A percentile compares a stretch with the other conserved stretches of the same genome.
Evolutionary conservation across 2,329 filamentous ascomycete genomes (phyloP).

Genomic region (Torrubiella hemipterigena): DNA sequence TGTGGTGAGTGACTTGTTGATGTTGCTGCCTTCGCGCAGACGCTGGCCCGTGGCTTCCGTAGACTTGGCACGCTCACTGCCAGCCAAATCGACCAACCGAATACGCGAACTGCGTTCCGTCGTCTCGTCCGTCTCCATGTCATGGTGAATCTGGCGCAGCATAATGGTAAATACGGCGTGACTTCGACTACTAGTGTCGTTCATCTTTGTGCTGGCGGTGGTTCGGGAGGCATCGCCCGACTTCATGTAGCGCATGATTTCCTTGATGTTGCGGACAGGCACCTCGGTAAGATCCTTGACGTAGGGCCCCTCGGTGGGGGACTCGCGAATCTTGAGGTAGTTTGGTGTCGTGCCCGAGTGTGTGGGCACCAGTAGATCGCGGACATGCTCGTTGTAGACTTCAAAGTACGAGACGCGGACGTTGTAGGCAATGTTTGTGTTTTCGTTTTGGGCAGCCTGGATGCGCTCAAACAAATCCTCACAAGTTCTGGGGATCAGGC

Average conservation of each 20-base stretch:
- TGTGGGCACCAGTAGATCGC: constrained; percentile 76
- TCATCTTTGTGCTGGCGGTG: constrained; percentile 94
- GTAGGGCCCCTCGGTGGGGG: constrained; percentile 87
- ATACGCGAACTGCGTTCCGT: constrained; percentile 92
- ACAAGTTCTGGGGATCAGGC: constrained; percentile 88
- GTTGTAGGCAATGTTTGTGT: constrained; percentile 88
- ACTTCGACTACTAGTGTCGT: constrained; percentile 91
- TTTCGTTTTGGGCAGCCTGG: constrained; percentile 61
- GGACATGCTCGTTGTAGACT: constrained; percentile 98
- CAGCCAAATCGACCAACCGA: constrained; percentile 85
- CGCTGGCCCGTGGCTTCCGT: constrained; percentile 90
- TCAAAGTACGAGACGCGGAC: constrained; percentile 98
- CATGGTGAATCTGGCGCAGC: constrained; percentile 95
- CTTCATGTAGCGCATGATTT: constrained; percentile 86
- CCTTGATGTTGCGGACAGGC: constrained; percentile 73
- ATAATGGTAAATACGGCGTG: constrained; percentile 98
- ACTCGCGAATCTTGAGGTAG: constrained; percentile 95
- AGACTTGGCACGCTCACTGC: constrained; percentile 86
- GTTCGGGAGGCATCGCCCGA: constrained; percentile 81
- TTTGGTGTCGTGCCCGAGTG: constrained; percentile 60
- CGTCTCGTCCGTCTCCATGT: constrained; percentile 93
- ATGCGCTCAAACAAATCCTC: constrained; percentile 94
- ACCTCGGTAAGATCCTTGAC: constrained; percentile 94
- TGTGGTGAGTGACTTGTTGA: constrained; percentile 97
- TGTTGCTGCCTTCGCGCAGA: constrained; percentile 89